Base-by-base conservation (phyloP, 2,329 filamentous ascomycete species). In the Talaromyces islandicus region DNA sequence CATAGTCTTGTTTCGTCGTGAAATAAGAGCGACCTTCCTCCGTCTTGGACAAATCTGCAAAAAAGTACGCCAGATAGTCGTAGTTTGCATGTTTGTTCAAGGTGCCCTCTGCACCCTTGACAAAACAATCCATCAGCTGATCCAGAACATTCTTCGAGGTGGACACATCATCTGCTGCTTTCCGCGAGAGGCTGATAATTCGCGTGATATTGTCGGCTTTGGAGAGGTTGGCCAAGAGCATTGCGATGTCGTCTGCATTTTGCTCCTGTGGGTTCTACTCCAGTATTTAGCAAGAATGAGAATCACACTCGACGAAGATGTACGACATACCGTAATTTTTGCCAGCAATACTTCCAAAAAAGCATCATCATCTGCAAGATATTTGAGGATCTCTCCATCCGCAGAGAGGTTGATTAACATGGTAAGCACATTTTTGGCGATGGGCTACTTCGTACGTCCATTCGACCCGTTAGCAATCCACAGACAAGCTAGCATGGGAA, bases 81-180 rank as follows among this genome's bases (percentile, higher is more conserved):
- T 87, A 97, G 75, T 93, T 84, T 62, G 92, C 92, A 27, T 88
- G 74, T 70, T 89, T 88, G 80, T 97, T 97, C 75, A 94, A 92
- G 10, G 82, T 81, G 25, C 89, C 89, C 63, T 89, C 87, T 24
- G 90, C 87, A 21, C 93, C 93, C 78, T 94, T 95, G 71, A 97
- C 94, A 71, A 99, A 99, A 67, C 95, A 88, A 73, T 97, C 94
- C 73, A 99, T 86, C 30, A 99, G 80, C 75, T 97, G 94, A 73
- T 97, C 92, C 68, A 97, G 85, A 4, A 91, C 87, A 61, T 85
- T 81, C 38, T 87, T 83, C 46, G 91, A 90, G 1, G 85, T 88
- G 6, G 85, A 86, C 7, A 96, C 83, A n/a, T 57, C 29, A 6
- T 57, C 55, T 54, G 29, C 29, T n/a, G 81, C 80, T 59, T 86